These are phyloP conservation scores for Populus pruinosa DNA, from an alignment of 345 rosid species.

Conservation along the genomic window DNA sequence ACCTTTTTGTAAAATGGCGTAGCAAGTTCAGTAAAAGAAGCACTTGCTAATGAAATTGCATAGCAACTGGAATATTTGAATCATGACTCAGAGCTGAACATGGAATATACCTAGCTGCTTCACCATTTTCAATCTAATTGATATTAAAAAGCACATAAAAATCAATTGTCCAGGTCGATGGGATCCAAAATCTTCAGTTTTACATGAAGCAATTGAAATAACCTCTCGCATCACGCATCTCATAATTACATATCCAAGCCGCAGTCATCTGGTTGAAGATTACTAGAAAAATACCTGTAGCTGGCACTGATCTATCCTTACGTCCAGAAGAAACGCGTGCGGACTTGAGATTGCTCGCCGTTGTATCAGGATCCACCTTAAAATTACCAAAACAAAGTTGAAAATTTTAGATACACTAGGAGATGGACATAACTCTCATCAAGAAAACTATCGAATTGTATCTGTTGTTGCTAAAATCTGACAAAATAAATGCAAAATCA, in stretches of 20 bases:
- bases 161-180: background rate
- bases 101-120: background rate
- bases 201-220: background rate
- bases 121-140: background rate
- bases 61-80: background rate
- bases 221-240: background rate
- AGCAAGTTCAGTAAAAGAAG: background rate
- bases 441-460: background rate
- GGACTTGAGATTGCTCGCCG: constrained; percentile 16
- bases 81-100: background rate
- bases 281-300: constrained; percentile 40
- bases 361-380: constrained; percentile 31
- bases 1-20: background rate
- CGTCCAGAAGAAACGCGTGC: constrained; percentile 26
- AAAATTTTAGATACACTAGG: background rate
- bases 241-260: background rate
- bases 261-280: background rate
- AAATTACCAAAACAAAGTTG: background rate
- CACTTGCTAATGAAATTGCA: background rate
- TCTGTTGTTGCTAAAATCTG: background rate
- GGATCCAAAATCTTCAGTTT: background rate
- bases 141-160: background rate
- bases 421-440: background rate
- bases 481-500: background rate
- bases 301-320: constrained; percentile 38